These are phyloP conservation scores for Bidens hawaiensis DNA, from an alignment of 140 eudicot species.

Conservation along the genomic window DNA sequence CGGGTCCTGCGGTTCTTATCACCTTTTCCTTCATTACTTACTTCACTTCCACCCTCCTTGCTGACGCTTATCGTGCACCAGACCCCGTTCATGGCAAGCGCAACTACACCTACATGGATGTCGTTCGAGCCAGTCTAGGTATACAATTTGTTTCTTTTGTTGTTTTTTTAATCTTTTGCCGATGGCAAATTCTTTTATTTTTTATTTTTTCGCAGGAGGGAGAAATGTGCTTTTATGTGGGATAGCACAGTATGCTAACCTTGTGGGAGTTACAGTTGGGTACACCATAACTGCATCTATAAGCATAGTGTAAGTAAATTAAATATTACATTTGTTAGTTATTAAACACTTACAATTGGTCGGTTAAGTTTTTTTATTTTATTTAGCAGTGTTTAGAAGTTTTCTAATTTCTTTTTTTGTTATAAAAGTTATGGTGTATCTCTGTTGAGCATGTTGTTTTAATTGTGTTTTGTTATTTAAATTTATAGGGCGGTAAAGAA, in stretches of 20 bases:
- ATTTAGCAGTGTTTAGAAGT: too few species aligned
- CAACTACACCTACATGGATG: constrained; percentile 83
- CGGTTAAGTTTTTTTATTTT: background rate
- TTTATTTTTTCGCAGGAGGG: constrained; percentile 42
- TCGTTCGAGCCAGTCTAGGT: constrained; percentile 70
- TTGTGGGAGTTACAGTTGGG: constrained; percentile 78
- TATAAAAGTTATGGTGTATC: too few species aligned
- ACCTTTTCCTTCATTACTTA: constrained; percentile 65
- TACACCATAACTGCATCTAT: constrained; percentile 90
- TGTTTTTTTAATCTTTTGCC: background rate
- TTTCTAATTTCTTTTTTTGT: background rate
- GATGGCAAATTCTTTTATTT: background rate
- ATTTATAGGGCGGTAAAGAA: constrained; percentile 57
- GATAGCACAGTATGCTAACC: constrained; percentile 68
- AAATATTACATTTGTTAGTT: background rate
- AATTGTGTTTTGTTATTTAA: background rate
- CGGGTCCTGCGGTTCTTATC: constrained; percentile 59
- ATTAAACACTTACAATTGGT: too few species aligned
- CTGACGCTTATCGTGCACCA: constrained; percentile 58
- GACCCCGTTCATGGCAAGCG: constrained; percentile 66
- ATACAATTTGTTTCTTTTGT: background rate
- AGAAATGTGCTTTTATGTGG: constrained; percentile 78
- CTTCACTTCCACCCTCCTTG: constrained; percentile 66
- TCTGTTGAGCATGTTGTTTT: too few species aligned
- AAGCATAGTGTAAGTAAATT: constrained; percentile 74